These are phyloP conservation scores for Sporothrix sp. DNA, from an alignment of 2,329 filamentous ascomycete species.

Conservation along the genomic window DNA sequence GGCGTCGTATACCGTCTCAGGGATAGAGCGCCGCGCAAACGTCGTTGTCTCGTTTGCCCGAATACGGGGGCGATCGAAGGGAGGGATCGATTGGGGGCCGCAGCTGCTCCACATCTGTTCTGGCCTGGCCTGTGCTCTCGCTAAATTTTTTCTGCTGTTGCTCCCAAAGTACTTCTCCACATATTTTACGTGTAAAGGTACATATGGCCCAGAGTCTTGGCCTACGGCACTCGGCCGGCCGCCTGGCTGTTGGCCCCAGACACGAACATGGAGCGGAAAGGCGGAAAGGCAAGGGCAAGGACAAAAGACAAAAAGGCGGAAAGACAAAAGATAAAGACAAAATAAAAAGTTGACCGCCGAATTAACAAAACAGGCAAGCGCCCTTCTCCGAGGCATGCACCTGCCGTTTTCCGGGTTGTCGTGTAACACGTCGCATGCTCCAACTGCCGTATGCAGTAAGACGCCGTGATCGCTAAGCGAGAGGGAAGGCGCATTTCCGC, in stretches of 20 bases:
- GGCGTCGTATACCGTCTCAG: no score
- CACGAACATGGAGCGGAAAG: neutral
- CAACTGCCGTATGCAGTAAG: no score
- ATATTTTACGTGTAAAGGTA: no score
- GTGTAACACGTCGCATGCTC: neutral
- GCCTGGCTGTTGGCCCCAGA: neutral
- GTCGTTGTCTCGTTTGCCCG: neutral
- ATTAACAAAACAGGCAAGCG: neutral
- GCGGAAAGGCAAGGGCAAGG: neutral
- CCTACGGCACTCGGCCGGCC: no score
- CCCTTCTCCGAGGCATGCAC: no score
- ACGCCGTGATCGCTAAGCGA: no score
- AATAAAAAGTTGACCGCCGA: neutral
- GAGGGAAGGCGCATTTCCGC: no score
- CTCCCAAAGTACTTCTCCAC: no score
- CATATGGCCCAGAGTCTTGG: neutral
- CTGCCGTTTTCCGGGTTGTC: neutral
- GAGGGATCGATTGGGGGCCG: no score
- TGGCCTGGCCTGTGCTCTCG: slow-evolving; percentile 1
- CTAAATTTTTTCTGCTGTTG: neutral
- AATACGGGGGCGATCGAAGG: no score
- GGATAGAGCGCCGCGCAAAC: no score
- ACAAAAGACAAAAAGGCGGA: neutral
- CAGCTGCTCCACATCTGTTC: neutral
- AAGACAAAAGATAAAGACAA: no score